Evolutionary conservation across 148 eudicot genomes (phyloP).

Genomic region (Spergularia marina): DNA sequence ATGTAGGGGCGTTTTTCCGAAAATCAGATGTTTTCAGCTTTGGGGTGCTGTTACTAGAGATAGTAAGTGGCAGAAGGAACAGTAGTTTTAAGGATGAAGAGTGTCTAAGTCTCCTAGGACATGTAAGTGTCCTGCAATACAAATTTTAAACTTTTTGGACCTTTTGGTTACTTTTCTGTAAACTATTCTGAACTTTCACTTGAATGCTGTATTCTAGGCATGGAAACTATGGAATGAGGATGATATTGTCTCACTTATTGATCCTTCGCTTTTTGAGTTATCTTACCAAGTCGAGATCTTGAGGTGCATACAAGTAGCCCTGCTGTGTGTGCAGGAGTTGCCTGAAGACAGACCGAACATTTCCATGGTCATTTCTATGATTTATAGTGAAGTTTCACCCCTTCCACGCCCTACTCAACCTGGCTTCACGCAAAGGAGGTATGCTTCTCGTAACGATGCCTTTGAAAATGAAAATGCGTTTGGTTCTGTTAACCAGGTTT

Average conservation of each 20-base stretch:
- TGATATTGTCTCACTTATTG: slow-evolving; percentile 9
- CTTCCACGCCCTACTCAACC: slow-evolving; percentile 19
- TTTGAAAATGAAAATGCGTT: neutral
- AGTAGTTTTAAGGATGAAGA: slow-evolving; percentile 30
- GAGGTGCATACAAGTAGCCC: slow-evolving; percentile 27
- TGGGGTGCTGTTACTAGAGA: slow-evolving; percentile 40
- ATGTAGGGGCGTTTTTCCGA: slow-evolving; percentile 38
- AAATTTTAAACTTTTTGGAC: neutral
- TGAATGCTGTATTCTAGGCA: slow-evolving; percentile 16
- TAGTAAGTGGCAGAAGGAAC: slow-evolving; percentile 36
- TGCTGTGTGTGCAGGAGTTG: slow-evolving; percentile 28
- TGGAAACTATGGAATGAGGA: slow-evolving; percentile 36
- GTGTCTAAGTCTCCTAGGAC: slow-evolving; percentile 22
- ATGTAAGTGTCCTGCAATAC: slow-evolving; percentile 26
- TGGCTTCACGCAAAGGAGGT: slow-evolving; percentile 14
- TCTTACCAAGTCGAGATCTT: slow-evolving; percentile 12
- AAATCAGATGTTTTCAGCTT: slow-evolving; percentile 39
- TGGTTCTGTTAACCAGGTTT: slow-evolving; percentile 8
- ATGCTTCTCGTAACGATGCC: neutral
- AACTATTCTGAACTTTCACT: neutral
- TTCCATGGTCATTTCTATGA: slow-evolving; percentile 29
- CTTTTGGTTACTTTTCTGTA: neutral
- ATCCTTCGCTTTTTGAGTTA: slow-evolving; percentile 6
- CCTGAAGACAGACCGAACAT: slow-evolving; percentile 30
- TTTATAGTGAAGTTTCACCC: slow-evolving; percentile 9